phyloP scores from a whole-genome alignment of 2,329 filamentous ascomycete species.

The Penicillium sp. region DNA sequence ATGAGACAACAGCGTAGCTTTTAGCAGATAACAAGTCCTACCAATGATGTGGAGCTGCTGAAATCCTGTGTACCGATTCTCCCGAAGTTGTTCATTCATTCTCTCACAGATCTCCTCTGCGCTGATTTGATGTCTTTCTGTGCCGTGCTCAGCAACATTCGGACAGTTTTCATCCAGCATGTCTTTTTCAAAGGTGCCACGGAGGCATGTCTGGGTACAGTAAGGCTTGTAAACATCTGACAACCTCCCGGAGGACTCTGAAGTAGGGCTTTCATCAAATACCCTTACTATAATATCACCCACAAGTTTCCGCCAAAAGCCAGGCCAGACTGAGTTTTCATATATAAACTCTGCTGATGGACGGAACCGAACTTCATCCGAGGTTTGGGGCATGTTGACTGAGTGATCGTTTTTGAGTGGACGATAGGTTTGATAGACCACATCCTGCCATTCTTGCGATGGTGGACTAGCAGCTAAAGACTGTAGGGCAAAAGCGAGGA shows the following conservation, averaged over 20 bases:
- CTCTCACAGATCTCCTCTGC: conserved; percentile 18
- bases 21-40: conserved; percentile 28
- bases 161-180: conserved; percentile 31
- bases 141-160: conserved; percentile 28
- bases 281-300: conserved; percentile 8
- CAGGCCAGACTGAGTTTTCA: background rate
- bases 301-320: background rate
- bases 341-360: background rate
- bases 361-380: background rate
- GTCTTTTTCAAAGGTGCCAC: conserved; percentile 18
- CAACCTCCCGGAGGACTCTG: background rate
- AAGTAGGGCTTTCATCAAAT: too few species aligned
- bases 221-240: conserved; percentile 11
- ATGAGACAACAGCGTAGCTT: conserved; percentile 25
- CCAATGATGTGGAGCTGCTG: conserved; percentile 25
- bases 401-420: background rate
- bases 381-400: background rate
- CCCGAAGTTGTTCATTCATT: conserved; percentile 18
- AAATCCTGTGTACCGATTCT: conserved; percentile 20
- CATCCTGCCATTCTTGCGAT: background rate
- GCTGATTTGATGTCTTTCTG: conserved; percentile 29
- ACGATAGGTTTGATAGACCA: background rate
- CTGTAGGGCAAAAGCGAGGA: background rate
- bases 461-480: background rate
- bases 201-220: conserved; percentile 24